A percentile compares a stretch with the other conserved stretches of the same genome.
phyloP scores from a whole-genome alignment of 2,329 filamentous ascomycete genomes.

The Fusarium transvaalense region DNA sequence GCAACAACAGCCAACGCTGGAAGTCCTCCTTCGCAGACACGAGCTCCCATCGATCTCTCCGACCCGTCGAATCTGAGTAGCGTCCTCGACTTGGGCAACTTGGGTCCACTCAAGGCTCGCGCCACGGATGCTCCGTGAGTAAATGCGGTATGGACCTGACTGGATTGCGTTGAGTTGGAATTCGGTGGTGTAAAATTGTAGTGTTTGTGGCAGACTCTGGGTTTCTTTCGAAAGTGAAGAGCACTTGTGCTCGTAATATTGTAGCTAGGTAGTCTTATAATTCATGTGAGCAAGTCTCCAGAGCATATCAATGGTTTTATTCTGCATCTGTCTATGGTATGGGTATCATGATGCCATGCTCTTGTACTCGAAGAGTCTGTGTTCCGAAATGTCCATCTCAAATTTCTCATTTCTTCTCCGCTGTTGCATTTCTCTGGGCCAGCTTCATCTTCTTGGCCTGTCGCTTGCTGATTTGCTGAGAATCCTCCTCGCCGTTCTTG shows the following conservation, averaged over 20 bases:
- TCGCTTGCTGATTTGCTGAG: slow-evolving; percentile 62
- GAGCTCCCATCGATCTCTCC: slow-evolving; percentile 54
- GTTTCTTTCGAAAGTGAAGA: slow-evolving; percentile 26
- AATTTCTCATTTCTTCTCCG: slow-evolving; percentile 40
- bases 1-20: slow-evolving; percentile 35
- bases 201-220: slow-evolving; percentile 15
- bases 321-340: slow-evolving; percentile 41
- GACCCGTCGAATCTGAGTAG: slow-evolving; percentile 58
- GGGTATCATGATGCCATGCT: slow-evolving; percentile 49
- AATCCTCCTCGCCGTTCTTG: slow-evolving; percentile 56
- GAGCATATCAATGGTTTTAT: slow-evolving; percentile 14
- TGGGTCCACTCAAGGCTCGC: slow-evolving; percentile 44
- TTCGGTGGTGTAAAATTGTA: neutral
- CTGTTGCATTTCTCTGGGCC: slow-evolving; percentile 56
- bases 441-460: slow-evolving; percentile 70
- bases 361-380: slow-evolving; percentile 8
- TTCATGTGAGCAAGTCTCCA: slow-evolving; percentile 43
- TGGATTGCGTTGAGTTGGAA: neutral
- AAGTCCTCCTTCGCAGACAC: slow-evolving; percentile 31
- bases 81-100: slow-evolving; percentile 59
- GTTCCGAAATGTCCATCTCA: slow-evolving; percentile 27
- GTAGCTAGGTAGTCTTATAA: slow-evolving; percentile 38
- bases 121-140: slow-evolving; percentile 32
- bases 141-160: neutral
- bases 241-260: slow-evolving; percentile 35